Percentiles rank a stretch among this genome's conserved stretches.
phyloP scores from a whole-genome alignment of 495 filamentous ascomycete genomes.

The Amorphotheca resinae region DNA sequence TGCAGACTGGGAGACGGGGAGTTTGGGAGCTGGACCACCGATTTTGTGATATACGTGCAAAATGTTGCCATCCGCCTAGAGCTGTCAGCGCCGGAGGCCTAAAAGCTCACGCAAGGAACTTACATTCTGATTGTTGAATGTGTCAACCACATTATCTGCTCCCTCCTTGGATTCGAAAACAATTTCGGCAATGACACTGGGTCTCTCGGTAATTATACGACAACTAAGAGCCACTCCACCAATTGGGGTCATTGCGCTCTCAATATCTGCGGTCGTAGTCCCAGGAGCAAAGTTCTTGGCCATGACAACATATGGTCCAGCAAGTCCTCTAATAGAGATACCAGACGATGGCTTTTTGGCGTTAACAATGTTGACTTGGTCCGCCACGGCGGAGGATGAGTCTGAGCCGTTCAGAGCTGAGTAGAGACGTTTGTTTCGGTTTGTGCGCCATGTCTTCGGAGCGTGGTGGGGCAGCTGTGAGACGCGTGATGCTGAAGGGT shows the following conservation, averaged over 20 bases:
- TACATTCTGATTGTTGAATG: slow-evolving; percentile 81
- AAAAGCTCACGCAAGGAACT: slow-evolving; percentile 10
- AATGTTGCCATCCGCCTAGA: slow-evolving; percentile 72
- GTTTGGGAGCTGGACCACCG: slow-evolving; percentile 13
- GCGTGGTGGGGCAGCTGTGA: slow-evolving; percentile 22
- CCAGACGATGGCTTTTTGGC: slow-evolving; percentile 27
- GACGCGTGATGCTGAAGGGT: slow-evolving; percentile 21
- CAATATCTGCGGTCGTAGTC: slow-evolving; percentile 89
- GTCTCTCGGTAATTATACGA: slow-evolving; percentile 52
- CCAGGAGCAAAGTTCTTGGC: slow-evolving; percentile 85
- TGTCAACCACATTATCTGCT: slow-evolving; percentile 68
- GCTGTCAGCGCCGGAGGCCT: slow-evolving; percentile 16
- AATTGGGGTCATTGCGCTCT: slow-evolving; percentile 65
- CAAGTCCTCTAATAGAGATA: slow-evolving; percentile 67
- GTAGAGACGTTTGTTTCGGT: slow-evolving; percentile 23
- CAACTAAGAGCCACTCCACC: slow-evolving; percentile 62
- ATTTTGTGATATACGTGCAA: slow-evolving; percentile 64
- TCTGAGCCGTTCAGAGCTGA: slow-evolving; percentile 23
- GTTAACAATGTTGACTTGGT: slow-evolving; percentile 22
- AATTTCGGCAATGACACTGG: slow-evolving; percentile 79
- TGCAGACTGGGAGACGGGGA: slow-evolving; percentile 22
- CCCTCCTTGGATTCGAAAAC: slow-evolving; percentile 63
- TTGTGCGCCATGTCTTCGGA: slow-evolving; percentile 21
- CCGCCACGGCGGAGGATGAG: slow-evolving; percentile 21
- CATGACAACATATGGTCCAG: slow-evolving; percentile 71